Evolutionary conservation across 495 filamentous ascomycete genomes (phyloP), one percentile per base, ranked within the genome.

Genomic region (Apodospora peruviana): DNA sequence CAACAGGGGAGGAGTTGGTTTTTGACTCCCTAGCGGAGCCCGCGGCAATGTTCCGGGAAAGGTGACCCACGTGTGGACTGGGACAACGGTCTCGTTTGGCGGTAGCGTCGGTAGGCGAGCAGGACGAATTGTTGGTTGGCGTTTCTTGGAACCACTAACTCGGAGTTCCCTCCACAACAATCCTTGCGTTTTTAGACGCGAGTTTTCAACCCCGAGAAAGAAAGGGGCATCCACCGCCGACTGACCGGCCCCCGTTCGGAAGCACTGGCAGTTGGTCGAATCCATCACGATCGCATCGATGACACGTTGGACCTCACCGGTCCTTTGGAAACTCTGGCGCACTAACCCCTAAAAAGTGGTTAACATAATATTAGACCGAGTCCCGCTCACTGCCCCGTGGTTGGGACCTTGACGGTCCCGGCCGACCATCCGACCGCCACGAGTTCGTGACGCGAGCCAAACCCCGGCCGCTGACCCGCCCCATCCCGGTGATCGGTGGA

Each of bases 21-120:
- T n/a, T 18, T 5, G 16, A 38, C 36, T 9, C 9, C 43, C 17
- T 23, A 48, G 17, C 35, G 45, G 45, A 48, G 45, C 45, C 45
- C 45, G 45, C 45, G 45, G 45, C 45, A 40, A 5, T n/a, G 5
- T 40, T 48, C 37, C 45, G 36, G 44, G 44, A 36, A 4, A 27
- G 4, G 45, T 17, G 35, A 40, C 36, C 36, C 45, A 48, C 45
- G 45, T 48, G 45, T 32, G 37, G 12, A 32, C 27, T 32, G 27
- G n/a, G n/a, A 32, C 14, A 7, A 14, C 27, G 27, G 7, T 32
- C 27, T 32, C 14, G 27, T 32, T 14, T n/a, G n/a, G n/a, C n/a
- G n/a, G n/a, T n/a, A n/a, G n/a, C n/a, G n/a, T n/a, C n/a, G n/a
- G n/a, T n/a, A n/a, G n/a, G n/a, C n/a, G n/a, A n/a, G n/a, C n/a